These are phyloP conservation scores for Chaetoceros tenuissimus DNA, from an alignment of 108 stramenopile genomes.

Conservation along the genomic window DNA sequence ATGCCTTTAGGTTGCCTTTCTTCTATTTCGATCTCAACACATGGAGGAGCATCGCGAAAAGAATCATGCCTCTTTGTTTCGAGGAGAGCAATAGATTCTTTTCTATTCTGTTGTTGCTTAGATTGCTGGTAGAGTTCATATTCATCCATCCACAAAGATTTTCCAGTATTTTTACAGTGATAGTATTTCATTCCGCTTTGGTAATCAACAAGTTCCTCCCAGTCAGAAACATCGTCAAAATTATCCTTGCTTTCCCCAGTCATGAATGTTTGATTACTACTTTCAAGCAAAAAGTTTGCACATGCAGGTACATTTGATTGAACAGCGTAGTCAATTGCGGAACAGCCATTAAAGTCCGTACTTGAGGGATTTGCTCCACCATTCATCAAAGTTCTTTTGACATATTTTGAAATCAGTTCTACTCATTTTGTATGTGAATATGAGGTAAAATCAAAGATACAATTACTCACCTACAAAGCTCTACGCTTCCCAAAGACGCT, in stretches of 20 bases:
- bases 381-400: conserved; percentile 18
- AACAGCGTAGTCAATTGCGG: conserved; percentile 29
- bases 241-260: neutral
- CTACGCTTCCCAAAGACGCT: conserved; percentile 22
- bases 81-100: neutral
- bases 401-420: too few relatives aligned
- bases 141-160: conserved; percentile 35
- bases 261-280: conserved; percentile 4
- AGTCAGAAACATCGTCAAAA: conserved; percentile 7
- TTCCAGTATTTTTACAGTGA: conserved; percentile 29
- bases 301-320: conserved; percentile 23
- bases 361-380: conserved; percentile 34
- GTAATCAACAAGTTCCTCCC: conserved; percentile 29
- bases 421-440: too few relatives aligned
- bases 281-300: conserved; percentile 17
- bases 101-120: neutral
- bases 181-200: conserved; percentile 27
- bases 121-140: conserved; percentile 6
- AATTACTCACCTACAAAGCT: conserved; percentile 17
- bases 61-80: neutral
- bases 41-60: neutral
- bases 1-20: conserved; percentile 2
- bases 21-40: neutral
- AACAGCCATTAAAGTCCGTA: conserved; percentile 29
- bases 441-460: neutral